These are phyloP conservation scores for Tagetes erecta DNA, from an alignment of 129 eudicot species.

Conservation along the genomic window DNA sequence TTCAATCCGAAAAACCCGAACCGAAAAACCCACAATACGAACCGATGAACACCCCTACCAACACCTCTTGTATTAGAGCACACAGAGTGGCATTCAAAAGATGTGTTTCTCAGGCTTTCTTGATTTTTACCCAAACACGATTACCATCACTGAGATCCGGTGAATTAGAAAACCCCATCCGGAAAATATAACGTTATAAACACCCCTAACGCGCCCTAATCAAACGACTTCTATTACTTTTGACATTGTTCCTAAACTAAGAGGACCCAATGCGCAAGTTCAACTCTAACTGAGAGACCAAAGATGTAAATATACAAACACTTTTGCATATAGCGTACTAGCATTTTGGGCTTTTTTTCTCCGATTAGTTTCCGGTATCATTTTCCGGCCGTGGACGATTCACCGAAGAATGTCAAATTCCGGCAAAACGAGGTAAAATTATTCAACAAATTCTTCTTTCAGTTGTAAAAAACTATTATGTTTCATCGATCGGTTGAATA, in stretches of 20 bases:
- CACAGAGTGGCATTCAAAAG: no score
- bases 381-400: conserved; percentile 10
- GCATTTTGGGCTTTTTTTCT: conserved; percentile 12
- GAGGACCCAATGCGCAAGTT: not conserved
- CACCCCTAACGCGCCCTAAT: no score
- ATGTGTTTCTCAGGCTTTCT: no score
- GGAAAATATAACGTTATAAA: no score
- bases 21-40: no score
- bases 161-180: no score
- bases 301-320: not conserved
- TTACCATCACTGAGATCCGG: no score
- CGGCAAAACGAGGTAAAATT: conserved; percentile 23
- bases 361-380: conserved; percentile 20
- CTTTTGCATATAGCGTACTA: not conserved
- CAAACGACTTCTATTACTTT: not conserved
- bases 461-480: not conserved
- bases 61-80: no score
- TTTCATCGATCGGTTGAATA: not conserved
- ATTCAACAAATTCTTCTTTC: not conserved
- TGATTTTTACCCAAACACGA: no score
- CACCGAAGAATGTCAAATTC: conserved; percentile 18
- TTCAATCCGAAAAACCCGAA: no score
- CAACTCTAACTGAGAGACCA: not conserved
- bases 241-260: not conserved
- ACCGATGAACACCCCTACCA: no score